These are phyloP conservation scores for Aspergillus pseudoviridinutans DNA, from an alignment of 2,329 filamentous ascomycete species.

Conservation along the genomic window DNA sequence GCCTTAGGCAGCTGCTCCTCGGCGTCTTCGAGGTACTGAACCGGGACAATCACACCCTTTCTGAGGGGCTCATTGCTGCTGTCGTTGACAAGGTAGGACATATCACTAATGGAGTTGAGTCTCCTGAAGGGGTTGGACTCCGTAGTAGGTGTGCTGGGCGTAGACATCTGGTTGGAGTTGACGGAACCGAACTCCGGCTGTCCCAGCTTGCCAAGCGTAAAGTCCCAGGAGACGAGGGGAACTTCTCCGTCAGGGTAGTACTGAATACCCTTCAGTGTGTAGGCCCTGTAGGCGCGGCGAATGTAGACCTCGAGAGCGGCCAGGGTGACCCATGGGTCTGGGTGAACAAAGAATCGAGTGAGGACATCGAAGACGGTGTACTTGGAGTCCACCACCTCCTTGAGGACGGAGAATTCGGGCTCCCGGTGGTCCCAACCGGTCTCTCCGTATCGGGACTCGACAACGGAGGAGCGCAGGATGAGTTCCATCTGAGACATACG, in stretches of 20 bases:
- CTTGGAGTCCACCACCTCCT: constrained; percentile 97
- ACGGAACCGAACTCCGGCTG: constrained; percentile 84
- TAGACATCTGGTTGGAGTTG: constrained; percentile 71
- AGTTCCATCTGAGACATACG: constrained; percentile 96
- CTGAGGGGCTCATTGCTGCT: constrained; percentile 68
- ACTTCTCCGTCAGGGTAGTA: constrained; percentile 70
- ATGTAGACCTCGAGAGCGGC: constrained; percentile 95
- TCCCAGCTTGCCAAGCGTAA: constrained; percentile 87
- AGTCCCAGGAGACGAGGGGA: constrained; percentile 90
- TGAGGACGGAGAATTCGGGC: constrained; percentile 83
- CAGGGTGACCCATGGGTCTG: constrained; percentile 89
- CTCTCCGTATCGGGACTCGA: constrained; percentile 96
- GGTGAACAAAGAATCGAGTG: constrained; percentile 89
- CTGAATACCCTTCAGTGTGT: constrained; percentile 81
- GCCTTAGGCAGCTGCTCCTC: constrained; percentile 83
- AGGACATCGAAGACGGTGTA: constrained; percentile 98
- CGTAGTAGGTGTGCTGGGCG: constrained; percentile 68
- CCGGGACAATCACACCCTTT: constrained; percentile 91
- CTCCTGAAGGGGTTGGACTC: constrained; percentile 68
- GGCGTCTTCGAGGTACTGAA: constrained; percentile 88
- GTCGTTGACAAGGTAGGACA: constrained; percentile 79
- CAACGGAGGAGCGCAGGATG: constrained; percentile 89
- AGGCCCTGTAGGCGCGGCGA: constrained; percentile 93
- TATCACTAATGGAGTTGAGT: constrained; percentile 92
- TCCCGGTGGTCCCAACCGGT: constrained; percentile 95